Base-by-base conservation (phyloP, 495 filamentous ascomycete genomes). In the Lepraria neglecta region DNA sequence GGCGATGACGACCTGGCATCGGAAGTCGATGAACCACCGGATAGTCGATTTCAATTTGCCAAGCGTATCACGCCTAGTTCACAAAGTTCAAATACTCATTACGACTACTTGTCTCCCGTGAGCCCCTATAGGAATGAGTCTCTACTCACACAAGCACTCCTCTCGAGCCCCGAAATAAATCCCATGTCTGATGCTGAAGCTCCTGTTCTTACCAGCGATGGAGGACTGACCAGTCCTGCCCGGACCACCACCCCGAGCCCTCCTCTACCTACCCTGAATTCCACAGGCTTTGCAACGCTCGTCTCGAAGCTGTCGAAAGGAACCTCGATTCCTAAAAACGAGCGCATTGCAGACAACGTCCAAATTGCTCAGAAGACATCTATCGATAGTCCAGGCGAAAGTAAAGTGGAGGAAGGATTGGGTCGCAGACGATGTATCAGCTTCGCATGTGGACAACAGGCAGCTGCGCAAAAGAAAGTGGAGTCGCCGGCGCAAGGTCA, bases 181-280 rank as follows among this genome's bases (percentile, higher is more conserved):
- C 70, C 53, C 71, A 77, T 51, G 63, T 70, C 56, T 68, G 70
- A 67, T 63, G 70, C 42, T 65, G 68, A 65, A 74, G 56, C 71
- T 55, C 43, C 69, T 69, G 42, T 68, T 63, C 77, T 96, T 57
- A 96, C 90, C 31, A 96, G 91, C 73, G 94, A 96, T 69, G 94
- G 87, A 44, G 92, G 89, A 51, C 74, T 90, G 45, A 96, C 91
- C n/a, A 95, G 91, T 65, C 91, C 94, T 47, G 84, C 90, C n/a
- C 77, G 91, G 27, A 88, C 90, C 54, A 89, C 82, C 69, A 90
- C 91, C 14, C 90, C 92, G 7, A 98, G 94, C 69, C 94, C 94
- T 11, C 91, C 89, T 30, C 72, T 83, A 6, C 83, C 85, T 0
- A 69, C 78, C 24, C 19, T 55, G n/a, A 51, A 55, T 24, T 38